Evolutionary conservation across 2,329 filamentous ascomycete species (phyloP).

Genomic region (Epichloe uncinata): DNA sequence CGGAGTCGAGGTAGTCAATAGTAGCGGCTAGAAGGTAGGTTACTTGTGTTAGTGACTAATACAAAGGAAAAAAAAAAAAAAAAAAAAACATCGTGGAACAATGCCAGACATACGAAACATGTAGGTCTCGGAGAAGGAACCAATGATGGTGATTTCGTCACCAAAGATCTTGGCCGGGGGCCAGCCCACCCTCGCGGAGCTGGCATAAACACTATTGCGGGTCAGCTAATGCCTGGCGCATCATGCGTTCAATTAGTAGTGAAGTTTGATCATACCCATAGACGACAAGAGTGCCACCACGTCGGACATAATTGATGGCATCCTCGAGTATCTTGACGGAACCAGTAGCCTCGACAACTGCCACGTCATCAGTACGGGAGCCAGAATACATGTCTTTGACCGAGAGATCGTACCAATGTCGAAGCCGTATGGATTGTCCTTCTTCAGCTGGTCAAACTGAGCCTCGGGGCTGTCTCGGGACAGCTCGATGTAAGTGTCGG

Average conservation of each 20-base stretch:
- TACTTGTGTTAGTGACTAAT: neutral
- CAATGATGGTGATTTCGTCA: slow-evolving; percentile 57
- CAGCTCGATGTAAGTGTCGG: slow-evolving; percentile 40
- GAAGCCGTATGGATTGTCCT: slow-evolving; percentile 57
- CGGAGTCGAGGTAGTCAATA: slow-evolving; percentile 40
- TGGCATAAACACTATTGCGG: slow-evolving; percentile 43
- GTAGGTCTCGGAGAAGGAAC: slow-evolving; percentile 60
- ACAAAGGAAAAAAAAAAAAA: too few relatives aligned
- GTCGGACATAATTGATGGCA: slow-evolving; percentile 56
- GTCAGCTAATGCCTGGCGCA: slow-evolving; percentile 2
- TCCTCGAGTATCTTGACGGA: slow-evolving; percentile 56
- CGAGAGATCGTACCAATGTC: slow-evolving; percentile 37
- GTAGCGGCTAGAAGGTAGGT: slow-evolving; percentile 23
- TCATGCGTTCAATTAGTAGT: neutral
- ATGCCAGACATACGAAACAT: slow-evolving; percentile 45
- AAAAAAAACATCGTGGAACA: neutral
- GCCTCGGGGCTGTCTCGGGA: slow-evolving; percentile 39
- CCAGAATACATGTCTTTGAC: neutral
- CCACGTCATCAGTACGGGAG: slow-evolving; percentile 7
- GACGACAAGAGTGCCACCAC: slow-evolving; percentile 58
- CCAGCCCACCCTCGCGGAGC: slow-evolving; percentile 50
- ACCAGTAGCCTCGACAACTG: slow-evolving; percentile 55
- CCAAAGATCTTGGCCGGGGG: slow-evolving; percentile 61
- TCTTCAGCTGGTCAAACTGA: slow-evolving; percentile 49
- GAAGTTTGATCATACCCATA: slow-evolving; percentile 31